Evolutionary conservation across 2,329 filamentous ascomycete genomes (phyloP), one percentile per base, ranked within the genome.

Genomic region (Trichoderma aggressivum): DNA sequence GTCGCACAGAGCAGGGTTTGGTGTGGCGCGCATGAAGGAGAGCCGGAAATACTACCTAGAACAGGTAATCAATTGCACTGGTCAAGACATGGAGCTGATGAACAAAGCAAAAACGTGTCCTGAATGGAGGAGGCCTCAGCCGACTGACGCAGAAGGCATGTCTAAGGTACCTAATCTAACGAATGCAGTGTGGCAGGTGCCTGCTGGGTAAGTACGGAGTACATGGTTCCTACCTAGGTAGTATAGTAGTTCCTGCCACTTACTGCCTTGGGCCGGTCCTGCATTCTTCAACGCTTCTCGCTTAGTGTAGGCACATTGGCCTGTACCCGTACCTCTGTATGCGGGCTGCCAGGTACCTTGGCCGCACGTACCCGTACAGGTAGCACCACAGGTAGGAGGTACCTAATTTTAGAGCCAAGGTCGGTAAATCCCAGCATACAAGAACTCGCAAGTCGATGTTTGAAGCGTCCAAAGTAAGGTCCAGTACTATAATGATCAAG

Each of bases 1-100:
- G 63, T 30, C 56, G 63, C 34, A 43, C 63, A 26, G 50, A 66
- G 63, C 55, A 39, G 63, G 63, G 34, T 30, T 39, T 34, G 50
- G 63, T 39, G 63, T 58, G 63, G 63, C 63, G 63, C 32, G 63
- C 63, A 66, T 66, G 63, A 66, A 66, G 55, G 24, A 43, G n/a
- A 55, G 30, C 63, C 63, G 63, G 63, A 66, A 66, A 66, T 66
- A 66, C 63, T 43, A 36, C 63, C 63, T 56, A 56, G 53, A 55
- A 66, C 26, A 39, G 63, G 63, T 56, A 66, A 66, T 66, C 36
- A 66, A 58, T 66, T 28, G 63, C 63, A 58, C 30, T 56, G 21
- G 24, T 66, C 30, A 39, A 56, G 63, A 26, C 63, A 61, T 39
- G 59, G 59, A 39, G 36, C 34, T 56, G 47, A 21, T 36, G 63